Conservation (phyloP, 192 early-diverging fungal genomes). For the Kickxella alabastrina region DNA sequence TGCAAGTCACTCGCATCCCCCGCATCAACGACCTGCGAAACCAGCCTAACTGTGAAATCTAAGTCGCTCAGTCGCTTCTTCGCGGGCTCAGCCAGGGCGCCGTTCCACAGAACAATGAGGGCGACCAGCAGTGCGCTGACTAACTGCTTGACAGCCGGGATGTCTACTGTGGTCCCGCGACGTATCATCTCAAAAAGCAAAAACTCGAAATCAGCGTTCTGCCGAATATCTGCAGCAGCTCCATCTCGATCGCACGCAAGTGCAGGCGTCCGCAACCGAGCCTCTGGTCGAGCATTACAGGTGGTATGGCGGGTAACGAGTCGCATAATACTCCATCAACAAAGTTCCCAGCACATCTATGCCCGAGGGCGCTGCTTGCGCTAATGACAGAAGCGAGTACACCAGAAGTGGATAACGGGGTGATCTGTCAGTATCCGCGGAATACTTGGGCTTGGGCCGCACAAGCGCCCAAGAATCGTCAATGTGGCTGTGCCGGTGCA, state of each 20-base stretch:
- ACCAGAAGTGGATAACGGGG: conserved; percentile 15
- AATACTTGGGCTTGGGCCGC: conserved; percentile 1
- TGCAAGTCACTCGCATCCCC: conserved; percentile 10
- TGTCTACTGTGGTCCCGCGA: conserved; percentile 1
- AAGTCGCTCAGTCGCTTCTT: conserved; percentile 21
- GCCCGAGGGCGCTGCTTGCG: background rate
- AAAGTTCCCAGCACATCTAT: conserved; percentile 18
- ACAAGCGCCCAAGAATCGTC: conserved; percentile 41
- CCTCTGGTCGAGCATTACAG: conserved; percentile 27
- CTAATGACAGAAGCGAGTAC: conserved; percentile 15
- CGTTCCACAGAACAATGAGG: conserved; percentile 39
- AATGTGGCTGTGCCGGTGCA: conserved; percentile 19
- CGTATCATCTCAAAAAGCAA: conserved; percentile 14
- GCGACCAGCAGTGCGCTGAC: conserved; percentile 34
- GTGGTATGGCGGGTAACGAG: conserved; percentile 33
- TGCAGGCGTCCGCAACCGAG: conserved; percentile 14
- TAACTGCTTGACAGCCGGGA: conserved; percentile 9
- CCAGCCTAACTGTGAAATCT: conserved; percentile 24
- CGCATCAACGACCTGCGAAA: conserved; percentile 6
- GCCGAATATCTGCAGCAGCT: conserved; percentile 39
- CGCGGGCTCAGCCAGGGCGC: conserved; percentile 32
- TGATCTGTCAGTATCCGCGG: background rate
- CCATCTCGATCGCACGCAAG: conserved; percentile 31
- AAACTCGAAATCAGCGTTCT: conserved; percentile 23
- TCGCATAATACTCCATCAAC: conserved; percentile 41